phyloP scores from a whole-genome alignment of 2,329 filamentous ascomycete species.

The Thelonectria blattea region DNA sequence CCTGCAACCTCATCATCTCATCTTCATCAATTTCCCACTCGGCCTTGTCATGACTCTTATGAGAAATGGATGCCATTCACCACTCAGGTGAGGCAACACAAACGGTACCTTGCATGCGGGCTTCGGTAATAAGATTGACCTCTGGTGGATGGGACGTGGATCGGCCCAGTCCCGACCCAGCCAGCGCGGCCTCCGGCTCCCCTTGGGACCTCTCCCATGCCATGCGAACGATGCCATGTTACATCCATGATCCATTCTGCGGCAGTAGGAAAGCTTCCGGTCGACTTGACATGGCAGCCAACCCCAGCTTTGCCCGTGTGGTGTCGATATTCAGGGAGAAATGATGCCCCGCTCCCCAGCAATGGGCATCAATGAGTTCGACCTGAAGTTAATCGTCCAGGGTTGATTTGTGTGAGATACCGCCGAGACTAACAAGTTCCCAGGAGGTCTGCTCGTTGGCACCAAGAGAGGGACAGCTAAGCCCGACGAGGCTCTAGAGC shows the following conservation, averaged over 20 bases:
- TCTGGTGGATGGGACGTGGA: slow-evolving; percentile 6
- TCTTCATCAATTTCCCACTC: not conserved
- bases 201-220: not conserved
- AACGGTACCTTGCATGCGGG: not conserved
- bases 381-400: not conserved
- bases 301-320: slow-evolving; percentile 1
- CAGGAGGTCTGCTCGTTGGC: no score
- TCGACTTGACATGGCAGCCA: not conserved
- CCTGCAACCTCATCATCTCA: not conserved
- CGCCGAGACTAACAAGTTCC: not conserved
- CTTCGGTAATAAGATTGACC: slow-evolving; percentile 10
- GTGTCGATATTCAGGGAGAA: slow-evolving; percentile 15
- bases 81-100: not conserved
- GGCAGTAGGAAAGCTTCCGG: slow-evolving; percentile 1
- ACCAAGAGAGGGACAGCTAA: slow-evolving; percentile 5
- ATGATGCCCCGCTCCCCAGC: slow-evolving; percentile 19
- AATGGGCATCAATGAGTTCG: slow-evolving; percentile 4
- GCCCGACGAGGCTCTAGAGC: not conserved
- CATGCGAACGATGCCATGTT: not conserved
- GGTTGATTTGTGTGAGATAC: not conserved
- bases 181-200: not conserved
- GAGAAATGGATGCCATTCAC: not conserved
- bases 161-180: slow-evolving; percentile 8
- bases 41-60: not conserved
- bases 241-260: not conserved